phyloP scores from a whole-genome alignment of 306 rosid species.

The Fragaria ananassa region DNA sequence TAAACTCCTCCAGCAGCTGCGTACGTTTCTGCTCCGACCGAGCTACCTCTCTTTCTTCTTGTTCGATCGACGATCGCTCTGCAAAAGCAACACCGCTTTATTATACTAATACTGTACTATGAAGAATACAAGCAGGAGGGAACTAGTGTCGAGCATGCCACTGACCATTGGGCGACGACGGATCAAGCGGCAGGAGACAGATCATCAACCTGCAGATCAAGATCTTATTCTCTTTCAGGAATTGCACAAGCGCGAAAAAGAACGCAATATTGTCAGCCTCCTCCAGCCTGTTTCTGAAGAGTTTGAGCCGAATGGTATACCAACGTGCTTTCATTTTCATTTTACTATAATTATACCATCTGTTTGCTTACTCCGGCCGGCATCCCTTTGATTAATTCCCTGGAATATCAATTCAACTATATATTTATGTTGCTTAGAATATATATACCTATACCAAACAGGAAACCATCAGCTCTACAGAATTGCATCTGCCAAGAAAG shows the following conservation, averaged over 20 bases:
- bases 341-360: background rate
- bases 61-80: background rate
- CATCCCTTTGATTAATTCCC: background rate
- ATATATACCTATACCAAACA: slow-evolving; percentile 13
- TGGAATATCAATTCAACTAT: background rate
- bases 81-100: background rate
- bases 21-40: background rate
- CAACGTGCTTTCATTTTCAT: background rate
- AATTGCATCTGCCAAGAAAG: slow-evolving; percentile 61
- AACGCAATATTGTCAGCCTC: slow-evolving; percentile 35
- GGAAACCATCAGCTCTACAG: slow-evolving; percentile 51
- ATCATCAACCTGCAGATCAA: slow-evolving; percentile 19
- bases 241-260: slow-evolving; percentile 46
- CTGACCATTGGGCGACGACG: slow-evolving; percentile 6
- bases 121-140: background rate
- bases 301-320: slow-evolving; percentile 28
- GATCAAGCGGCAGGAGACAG: slow-evolving; percentile 14
- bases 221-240: slow-evolving; percentile 72
- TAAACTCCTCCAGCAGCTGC: background rate
- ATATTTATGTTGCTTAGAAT: background rate
- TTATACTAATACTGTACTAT: background rate
- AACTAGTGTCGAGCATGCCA: background rate
- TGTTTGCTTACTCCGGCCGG: background rate
- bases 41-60: background rate
- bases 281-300: slow-evolving; percentile 57